Evolutionary conservation across 371 early-diverging fungal genomes (phyloP).

Genomic region (Circinella minor): DNA sequence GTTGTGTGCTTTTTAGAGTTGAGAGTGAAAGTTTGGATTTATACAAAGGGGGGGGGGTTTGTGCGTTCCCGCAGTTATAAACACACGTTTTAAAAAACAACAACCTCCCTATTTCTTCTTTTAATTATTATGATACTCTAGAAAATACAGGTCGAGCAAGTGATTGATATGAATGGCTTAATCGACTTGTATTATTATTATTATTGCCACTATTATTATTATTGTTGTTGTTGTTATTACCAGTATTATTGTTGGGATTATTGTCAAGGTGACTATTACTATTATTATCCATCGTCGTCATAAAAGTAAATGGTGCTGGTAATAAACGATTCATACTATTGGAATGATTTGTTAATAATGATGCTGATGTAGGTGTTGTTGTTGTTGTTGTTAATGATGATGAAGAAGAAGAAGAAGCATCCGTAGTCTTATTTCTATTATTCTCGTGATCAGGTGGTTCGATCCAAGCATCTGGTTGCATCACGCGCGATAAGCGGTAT

Average conservation of each 20-base stretch:
- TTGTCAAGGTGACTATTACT: not conserved
- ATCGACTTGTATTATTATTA: not conserved
- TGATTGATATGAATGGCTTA: slow-evolving; percentile 1
- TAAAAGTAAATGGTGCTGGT: not conserved
- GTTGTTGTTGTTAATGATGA: slow-evolving; percentile 5
- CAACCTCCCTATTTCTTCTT: no score
- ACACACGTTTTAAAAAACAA: not conserved
- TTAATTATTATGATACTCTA: slow-evolving; percentile 15
- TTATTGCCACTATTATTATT: slow-evolving; percentile 3
- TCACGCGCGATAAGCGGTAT: slow-evolving; percentile 52
- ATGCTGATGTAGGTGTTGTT: not conserved
- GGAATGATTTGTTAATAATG: not conserved
- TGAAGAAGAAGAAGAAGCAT: not conserved
- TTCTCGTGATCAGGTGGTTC: slow-evolving; percentile 30
- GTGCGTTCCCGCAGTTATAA: not conserved
- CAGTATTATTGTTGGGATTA: no score
- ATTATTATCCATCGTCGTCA: not conserved
- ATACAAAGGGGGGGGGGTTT: no score
- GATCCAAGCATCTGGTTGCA: slow-evolving; percentile 48
- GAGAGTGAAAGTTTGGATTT: no score
- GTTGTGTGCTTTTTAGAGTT: no score
- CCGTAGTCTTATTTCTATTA: slow-evolving; percentile 5
- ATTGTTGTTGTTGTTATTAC: not conserved
- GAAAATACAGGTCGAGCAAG: slow-evolving; percentile 13
- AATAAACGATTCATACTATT: not conserved